phyloP scores from a whole-genome alignment of 495 filamentous ascomycete genomes.

The Aspergillus biplanus region DNA sequence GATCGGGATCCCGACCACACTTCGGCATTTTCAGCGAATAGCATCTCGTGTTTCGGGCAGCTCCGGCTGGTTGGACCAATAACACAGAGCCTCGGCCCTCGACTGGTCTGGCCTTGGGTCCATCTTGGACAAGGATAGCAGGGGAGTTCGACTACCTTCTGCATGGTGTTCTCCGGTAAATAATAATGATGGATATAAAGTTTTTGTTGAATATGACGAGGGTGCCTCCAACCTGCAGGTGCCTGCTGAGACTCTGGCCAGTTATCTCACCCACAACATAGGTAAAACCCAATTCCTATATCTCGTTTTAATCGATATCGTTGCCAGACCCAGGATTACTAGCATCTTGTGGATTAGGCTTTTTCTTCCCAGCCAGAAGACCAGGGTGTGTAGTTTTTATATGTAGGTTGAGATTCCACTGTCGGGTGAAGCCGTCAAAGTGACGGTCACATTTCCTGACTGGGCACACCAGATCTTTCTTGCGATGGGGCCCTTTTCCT shows the following conservation, averaged over 20 bases:
- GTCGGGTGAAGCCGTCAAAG: constrained; percentile 39
- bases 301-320: neutral
- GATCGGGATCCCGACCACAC: constrained; percentile 11
- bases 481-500: constrained; percentile 37
- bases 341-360: constrained; percentile 4
- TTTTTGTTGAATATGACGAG: no score
- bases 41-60: neutral
- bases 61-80: constrained; percentile 16
- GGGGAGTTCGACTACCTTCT: no score
- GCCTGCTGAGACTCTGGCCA: no score
- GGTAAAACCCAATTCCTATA: neutral
- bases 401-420: constrained; percentile 47
- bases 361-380: constrained; percentile 16
- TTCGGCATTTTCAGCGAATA: constrained; percentile 15
- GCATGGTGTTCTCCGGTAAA: no score
- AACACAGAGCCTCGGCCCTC: neutral
- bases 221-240: no score
- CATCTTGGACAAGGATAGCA: no score
- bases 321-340: neutral
- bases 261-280: no score
- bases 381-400: constrained; percentile 38
- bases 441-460: constrained; percentile 35
- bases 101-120: no score
- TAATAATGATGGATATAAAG: no score
- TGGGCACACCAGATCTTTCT: constrained; percentile 39